Base-by-base conservation (phyloP, 495 filamentous ascomycete genomes). In the Penicillium lagena region DNA sequence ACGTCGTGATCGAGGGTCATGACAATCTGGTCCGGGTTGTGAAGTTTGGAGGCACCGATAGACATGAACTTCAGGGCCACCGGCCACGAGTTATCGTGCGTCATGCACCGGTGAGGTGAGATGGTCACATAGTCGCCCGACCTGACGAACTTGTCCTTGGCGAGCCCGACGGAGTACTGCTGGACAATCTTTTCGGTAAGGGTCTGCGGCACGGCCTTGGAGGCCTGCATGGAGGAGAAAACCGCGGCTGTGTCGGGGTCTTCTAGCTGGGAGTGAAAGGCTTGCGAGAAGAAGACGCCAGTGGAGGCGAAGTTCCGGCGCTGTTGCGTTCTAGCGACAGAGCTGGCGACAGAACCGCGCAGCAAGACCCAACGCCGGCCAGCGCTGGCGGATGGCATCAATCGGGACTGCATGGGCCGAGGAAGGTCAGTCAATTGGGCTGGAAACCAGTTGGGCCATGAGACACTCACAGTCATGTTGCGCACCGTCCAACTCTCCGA, bases 1-100 rank as follows among this genome's bases (percentile, higher is more conserved):
- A 96, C 88, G 52, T 97, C 90, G 57, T 96, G 93, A 62, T 97
- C 91, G 7, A 97, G 75, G 0, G 90, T 87, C 79, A 95, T 86
- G 42, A 96, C 85, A 7, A 94, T 73, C 68, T 95, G 90, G 6
- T 68, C 47, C n/a, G 75, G 75, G 62, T 89, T 65, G 54, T 89
- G 72, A 44, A 96, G 72, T 52, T 80, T 75, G 14, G 83, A 72
- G 1, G 89, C 89, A n/a, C 89, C 90, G 38, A 95, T 91, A 1
- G 79, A 82, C 80, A 88, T 85, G 71, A 90, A 94, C 65, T 98
- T 96, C 37, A 76, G 56, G 0, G 85, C 83, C 0, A 94, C 83
- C 1, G 90, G 87, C 84, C 83, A 94, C 0, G 82, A 82, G 67
- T 98, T 96, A 63, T 98, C 93, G 66, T 98, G 91, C 0, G 89